Percentiles rank a stretch among this genome's conserved stretches.
Conservation (phyloP, 345 rosid species). For the Brassica incana region DNA sequence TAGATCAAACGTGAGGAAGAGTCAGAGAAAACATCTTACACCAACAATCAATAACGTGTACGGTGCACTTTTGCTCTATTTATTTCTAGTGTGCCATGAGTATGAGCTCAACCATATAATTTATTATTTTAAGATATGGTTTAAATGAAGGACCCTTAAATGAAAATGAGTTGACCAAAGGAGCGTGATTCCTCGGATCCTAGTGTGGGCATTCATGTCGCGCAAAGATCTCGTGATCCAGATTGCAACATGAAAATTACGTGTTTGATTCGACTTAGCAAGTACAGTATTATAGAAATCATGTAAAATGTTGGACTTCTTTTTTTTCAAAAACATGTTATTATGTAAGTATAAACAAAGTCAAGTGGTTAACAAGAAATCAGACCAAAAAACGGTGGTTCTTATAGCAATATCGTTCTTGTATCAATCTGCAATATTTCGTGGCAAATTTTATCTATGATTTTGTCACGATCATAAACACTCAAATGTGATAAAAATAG, state of each 20-base stretch:
- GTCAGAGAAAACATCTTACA: background rate
- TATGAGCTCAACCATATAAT: background rate
- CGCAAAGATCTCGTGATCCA: conserved; percentile 36
- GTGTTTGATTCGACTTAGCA: conserved; percentile 19
- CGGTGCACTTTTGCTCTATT: background rate
- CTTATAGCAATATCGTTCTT: background rate
- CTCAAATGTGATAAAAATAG: background rate
- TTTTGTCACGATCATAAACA: background rate
- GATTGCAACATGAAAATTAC: conserved; percentile 34
- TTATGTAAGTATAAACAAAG: background rate
- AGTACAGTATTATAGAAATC: background rate
- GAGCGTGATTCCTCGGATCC: conserved; percentile 33
- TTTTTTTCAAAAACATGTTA: conserved; percentile 7
- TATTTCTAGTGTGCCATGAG: background rate
- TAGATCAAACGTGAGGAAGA: background rate
- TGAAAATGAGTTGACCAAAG: conserved; percentile 28
- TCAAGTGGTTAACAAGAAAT: background rate
- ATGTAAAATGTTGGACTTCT: background rate
- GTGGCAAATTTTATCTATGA: background rate
- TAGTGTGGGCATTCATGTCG: conserved; percentile 27
- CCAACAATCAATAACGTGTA: background rate
- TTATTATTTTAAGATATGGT: background rate
- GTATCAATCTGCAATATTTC: background rate
- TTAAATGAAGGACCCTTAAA: background rate
- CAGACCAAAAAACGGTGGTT: background rate